Percentiles rank a stretch among this genome's conserved stretches.
Evolutionary conservation across 495 filamentous ascomycete genomes (phyloP).

Genomic region (Talaromyces nanjingensis): DNA sequence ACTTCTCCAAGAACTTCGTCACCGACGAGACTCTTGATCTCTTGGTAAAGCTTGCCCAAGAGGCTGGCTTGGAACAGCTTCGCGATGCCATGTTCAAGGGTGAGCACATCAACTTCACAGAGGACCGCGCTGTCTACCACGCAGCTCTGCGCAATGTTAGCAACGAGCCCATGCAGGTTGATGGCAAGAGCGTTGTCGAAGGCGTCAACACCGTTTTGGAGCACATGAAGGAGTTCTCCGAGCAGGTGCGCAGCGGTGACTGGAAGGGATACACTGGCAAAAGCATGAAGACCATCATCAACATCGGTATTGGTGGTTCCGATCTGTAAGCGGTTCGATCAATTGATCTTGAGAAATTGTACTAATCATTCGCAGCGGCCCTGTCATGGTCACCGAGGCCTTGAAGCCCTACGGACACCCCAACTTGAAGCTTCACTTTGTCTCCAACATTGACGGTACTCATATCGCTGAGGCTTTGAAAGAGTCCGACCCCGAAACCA

Average conservation of each 20-base stretch:
- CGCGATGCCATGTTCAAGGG: slow-evolving; percentile 95
- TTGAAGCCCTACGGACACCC: slow-evolving; percentile 88
- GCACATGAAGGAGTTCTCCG: slow-evolving; percentile 96
- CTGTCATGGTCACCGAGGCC: slow-evolving; percentile 97
- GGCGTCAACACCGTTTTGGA: slow-evolving; percentile 85
- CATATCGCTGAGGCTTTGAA: slow-evolving; percentile 93
- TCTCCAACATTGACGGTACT: slow-evolving; percentile 98
- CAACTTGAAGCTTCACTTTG: slow-evolving; percentile 86
- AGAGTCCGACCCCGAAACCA: slow-evolving; percentile 88
- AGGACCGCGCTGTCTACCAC: slow-evolving; percentile 94
- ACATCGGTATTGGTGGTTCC: slow-evolving; percentile 96
- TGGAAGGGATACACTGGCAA: slow-evolving; percentile 99
- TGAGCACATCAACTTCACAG: slow-evolving; percentile 98
- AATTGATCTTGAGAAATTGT: not conserved
- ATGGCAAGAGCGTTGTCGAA: slow-evolving; percentile 93
- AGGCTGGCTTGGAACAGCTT: slow-evolving; percentile 85
- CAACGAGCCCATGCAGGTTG: slow-evolving; percentile 82
- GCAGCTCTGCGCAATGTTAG: slow-evolving; percentile 82
- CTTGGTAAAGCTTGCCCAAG: slow-evolving; percentile 80
- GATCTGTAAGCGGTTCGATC: slow-evolving; percentile 64
- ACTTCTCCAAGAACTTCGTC: slow-evolving; percentile 98
- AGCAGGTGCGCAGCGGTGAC: slow-evolving; percentile 86
- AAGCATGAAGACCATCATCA: slow-evolving; percentile 92
- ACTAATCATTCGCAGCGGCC: slow-evolving; percentile 59
- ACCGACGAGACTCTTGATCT: slow-evolving; percentile 86